Evolutionary conservation across 176 grass and related monocot genomes (phyloP).

Genomic region (Pontederia paniculata): DNA sequence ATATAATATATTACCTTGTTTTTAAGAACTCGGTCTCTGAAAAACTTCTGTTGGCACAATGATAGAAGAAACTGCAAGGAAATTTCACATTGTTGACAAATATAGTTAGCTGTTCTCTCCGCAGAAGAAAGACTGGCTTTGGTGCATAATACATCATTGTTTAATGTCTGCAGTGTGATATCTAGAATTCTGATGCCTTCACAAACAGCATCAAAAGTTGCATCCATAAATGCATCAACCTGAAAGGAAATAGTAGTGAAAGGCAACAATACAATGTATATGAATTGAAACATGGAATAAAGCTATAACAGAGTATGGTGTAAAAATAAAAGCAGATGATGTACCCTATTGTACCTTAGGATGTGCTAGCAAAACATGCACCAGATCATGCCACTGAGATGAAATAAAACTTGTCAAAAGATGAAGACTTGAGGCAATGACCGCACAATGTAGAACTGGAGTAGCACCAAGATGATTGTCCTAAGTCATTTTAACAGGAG

Average conservation of each 20-base stretch:
- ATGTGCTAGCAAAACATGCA: slow-evolving; percentile 91
- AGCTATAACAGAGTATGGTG: background rate
- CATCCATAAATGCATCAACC: slow-evolving; percentile 94
- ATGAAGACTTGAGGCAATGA: slow-evolving; percentile 70
- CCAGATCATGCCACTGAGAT: slow-evolving; percentile 82
- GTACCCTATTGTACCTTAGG: slow-evolving; percentile 48
- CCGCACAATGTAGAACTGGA: slow-evolving; percentile 58
- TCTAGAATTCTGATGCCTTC: slow-evolving; percentile 66
- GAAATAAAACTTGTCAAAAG: slow-evolving; percentile 77
- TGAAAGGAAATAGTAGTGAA: slow-evolving; percentile 12
- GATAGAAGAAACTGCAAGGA: slow-evolving; percentile 88
- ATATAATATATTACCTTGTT: slow-evolving; percentile 52
- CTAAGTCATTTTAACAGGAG: slow-evolving; percentile 49
- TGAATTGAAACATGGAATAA: background rate
- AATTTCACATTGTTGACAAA: slow-evolving; percentile 81
- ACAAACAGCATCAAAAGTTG: slow-evolving; percentile 72
- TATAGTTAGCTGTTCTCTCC: slow-evolving; percentile 39
- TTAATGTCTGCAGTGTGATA: slow-evolving; percentile 35
- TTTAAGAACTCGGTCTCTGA: slow-evolving; percentile 76
- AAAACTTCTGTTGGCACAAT: slow-evolving; percentile 80
- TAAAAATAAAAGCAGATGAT: background rate
- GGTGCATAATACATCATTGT: slow-evolving; percentile 18
- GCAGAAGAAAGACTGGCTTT: slow-evolving; percentile 28
- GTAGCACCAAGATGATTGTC: slow-evolving; percentile 40
- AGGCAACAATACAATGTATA: background rate